phyloP scores from a whole-genome alignment of 257 asterid species.

The Solanum habrochaites region DNA sequence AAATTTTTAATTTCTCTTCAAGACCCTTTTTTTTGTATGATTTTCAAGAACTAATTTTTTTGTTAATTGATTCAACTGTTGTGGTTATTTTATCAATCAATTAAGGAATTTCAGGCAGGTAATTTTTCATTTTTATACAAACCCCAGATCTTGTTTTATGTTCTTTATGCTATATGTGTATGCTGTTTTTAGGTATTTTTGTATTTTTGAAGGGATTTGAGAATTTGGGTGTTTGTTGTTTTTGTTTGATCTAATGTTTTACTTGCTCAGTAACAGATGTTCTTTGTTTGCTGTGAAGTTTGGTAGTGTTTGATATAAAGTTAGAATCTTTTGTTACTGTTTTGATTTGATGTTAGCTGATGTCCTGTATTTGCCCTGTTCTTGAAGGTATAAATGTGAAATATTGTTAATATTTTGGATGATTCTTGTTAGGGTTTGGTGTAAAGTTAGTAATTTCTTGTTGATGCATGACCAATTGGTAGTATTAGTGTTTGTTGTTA shows the following conservation, averaged over 20 bases:
- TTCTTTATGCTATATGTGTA: neutral
- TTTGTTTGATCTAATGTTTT: neutral
- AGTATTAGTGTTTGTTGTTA: neutral
- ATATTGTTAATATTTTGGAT: neutral
- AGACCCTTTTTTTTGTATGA: neutral
- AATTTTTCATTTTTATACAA: neutral
- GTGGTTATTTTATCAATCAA: neutral
- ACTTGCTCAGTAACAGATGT: neutral
- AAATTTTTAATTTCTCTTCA: neutral
- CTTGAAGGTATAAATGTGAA: neutral
- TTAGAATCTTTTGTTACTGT: neutral
- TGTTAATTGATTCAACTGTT: neutral
- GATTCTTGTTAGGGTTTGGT: neutral
- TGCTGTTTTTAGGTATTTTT: neutral
- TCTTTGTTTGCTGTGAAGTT: neutral
- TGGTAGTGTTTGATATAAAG: neutral
- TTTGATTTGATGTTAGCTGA: neutral
- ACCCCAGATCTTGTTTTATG: constrained; percentile 4
- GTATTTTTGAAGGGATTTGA: neutral
- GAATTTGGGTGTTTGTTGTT: neutral
- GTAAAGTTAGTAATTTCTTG: neutral
- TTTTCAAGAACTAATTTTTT: neutral
- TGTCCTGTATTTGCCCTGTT: neutral
- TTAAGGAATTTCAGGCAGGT: constrained; percentile 7
- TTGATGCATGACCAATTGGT: neutral